Conservation (phyloP, 305 asterid genomes). For the Nicotiana rustica region DNA sequence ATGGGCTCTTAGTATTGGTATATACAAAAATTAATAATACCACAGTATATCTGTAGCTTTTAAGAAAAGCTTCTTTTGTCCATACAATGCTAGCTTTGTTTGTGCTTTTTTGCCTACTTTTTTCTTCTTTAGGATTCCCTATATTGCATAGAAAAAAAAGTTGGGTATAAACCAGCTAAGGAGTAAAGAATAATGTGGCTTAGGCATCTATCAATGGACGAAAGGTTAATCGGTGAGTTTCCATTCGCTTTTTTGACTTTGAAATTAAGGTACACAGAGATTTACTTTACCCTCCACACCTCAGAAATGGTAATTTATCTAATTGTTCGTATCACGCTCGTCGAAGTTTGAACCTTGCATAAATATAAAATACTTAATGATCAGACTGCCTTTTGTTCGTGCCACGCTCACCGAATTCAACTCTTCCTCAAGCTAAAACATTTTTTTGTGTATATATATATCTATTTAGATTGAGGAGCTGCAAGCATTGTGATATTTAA, state of each 20-base stretch:
- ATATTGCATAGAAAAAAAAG: conserved; percentile 55
- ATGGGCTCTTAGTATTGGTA: background rate
- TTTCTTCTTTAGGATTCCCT: conserved; percentile 50
- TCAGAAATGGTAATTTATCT: background rate
- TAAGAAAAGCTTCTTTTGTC: conserved; percentile 69
- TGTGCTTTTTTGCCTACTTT: conserved; percentile 48
- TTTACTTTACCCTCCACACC: background rate
- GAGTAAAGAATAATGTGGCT: conserved; percentile 48
- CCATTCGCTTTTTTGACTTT: conserved; percentile 41
- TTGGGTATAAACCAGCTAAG: conserved; percentile 66
- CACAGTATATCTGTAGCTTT: background rate
- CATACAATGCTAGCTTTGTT: conserved; percentile 52
- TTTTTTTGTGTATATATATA: too few species aligned
- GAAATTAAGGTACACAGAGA: conserved; percentile 4
- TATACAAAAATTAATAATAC: background rate
- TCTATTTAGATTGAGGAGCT: too few species aligned
- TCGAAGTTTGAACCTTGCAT: too few species aligned
- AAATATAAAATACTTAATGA: too few species aligned
- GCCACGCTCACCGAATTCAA: background rate
- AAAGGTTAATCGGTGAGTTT: conserved; percentile 33
- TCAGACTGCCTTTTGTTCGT: too few species aligned
- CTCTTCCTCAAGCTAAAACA: background rate
- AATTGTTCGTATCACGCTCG: background rate
- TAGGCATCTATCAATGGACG: conserved; percentile 46
- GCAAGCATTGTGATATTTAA: too few species aligned